Base-by-base conservation (phyloP, 164 flowering plant species). In the Umbellularia californica region DNA sequence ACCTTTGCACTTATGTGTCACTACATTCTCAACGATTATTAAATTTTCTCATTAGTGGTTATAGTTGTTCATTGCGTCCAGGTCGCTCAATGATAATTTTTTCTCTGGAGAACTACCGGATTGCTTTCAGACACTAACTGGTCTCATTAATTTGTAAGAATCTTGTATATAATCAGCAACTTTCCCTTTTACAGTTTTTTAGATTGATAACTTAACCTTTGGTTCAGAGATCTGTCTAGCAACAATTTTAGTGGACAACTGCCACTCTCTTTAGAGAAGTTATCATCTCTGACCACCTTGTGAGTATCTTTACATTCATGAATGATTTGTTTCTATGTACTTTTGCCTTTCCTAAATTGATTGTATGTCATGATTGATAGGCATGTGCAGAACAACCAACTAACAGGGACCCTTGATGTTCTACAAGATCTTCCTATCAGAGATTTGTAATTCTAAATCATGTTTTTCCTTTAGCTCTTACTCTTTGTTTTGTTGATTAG, bases 361-460 rank as follows among this genome's bases (percentile, higher is more conserved):
- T 33, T 3, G 58, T 2, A 68, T 62, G 58, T 77, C 65, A 78
- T 60, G 17, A 6, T 82, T 81, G 73, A 80, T 96, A 95, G 99
- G 67, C 93, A 78, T 70, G 65, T 95, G 87, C 97, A 95, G 88
- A 80, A 87, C 82, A 95, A 95, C 82, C 88, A 87, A 71, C 85
- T 95, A 7, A 85, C 97, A 47, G 99, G 99, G 75, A 84, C 91
- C 70, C 93, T 95, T 65, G 90, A 92, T 88, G 92, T 95, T 72
- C 75, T 95, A 41, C 93, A 93, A 83, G 89, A 93, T 84, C 91
- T 95, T 72, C 90, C 89, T 20, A 81, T 95, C 62, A 75, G 50
- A 77, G 91, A 93, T 75, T 81, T 95, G 99, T 93, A 88, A 50
- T 71, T 60, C 81, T 80, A 24, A 71, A 68, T 71, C 41, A 11